Conservation (phyloP, 148 eudicot species). For the Rhododendron molle region DNA sequence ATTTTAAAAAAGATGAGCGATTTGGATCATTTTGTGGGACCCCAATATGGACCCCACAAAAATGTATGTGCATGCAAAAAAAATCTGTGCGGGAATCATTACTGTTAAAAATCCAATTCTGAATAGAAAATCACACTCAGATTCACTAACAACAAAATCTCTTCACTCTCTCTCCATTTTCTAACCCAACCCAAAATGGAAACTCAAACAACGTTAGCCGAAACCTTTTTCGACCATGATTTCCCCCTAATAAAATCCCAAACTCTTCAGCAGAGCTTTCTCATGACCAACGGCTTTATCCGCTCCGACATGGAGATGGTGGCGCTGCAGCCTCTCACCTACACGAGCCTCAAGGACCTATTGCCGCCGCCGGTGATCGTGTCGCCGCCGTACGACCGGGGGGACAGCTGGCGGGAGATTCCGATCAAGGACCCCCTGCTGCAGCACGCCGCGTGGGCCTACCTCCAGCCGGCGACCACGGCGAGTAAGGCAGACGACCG, state of each 20-base stretch:
- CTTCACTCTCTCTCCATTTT: background rate
- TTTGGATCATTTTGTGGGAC: too few relatives aligned
- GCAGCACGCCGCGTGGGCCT: constrained; percentile 48
- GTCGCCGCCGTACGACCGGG: background rate
- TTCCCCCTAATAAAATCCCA: background rate
- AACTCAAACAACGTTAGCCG: background rate
- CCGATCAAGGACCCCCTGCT: constrained; percentile 35
- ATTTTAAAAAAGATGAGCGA: too few relatives aligned
- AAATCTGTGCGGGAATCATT: too few relatives aligned
- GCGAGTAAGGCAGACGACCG: constrained; percentile 5
- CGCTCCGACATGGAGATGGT: constrained; percentile 19
- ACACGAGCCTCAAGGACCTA: constrained; percentile 33
- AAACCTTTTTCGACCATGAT: background rate
- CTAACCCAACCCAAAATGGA: background rate
- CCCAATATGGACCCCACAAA: too few relatives aligned
- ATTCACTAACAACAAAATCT: background rate
- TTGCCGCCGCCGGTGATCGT: constrained; percentile 18
- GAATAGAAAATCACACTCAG: background rate
- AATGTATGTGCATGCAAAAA: too few relatives aligned
- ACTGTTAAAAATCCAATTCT: background rate
- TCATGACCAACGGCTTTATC: background rate
- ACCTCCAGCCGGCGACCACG: constrained; percentile 30
- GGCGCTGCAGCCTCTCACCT: constrained; percentile 6
- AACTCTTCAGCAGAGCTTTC: background rate
- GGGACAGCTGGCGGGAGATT: constrained; percentile 37